These are phyloP conservation scores for Pseudocohnilembus persalinus DNA, from an alignment of 169 alveolate genomes.

Conservation along the genomic window DNA sequence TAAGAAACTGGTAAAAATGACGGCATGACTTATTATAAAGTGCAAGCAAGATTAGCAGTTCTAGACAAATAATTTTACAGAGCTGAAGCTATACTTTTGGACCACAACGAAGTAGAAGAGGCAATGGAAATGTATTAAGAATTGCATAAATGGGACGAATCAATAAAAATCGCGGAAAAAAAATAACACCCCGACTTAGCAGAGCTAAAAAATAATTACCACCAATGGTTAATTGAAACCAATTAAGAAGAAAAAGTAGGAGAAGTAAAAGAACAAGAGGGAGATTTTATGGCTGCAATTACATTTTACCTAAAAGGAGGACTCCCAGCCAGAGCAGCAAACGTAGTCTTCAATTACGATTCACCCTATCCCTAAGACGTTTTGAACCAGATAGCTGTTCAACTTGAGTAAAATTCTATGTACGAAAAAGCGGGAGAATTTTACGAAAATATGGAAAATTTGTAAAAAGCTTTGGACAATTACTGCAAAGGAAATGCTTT, in stretches of 20 bases:
- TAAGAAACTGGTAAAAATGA: constrained; percentile 57
- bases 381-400: constrained; percentile 81
- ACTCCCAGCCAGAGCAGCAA: constrained; percentile 92
- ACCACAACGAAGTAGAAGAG: constrained; percentile 89
- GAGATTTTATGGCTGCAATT: constrained; percentile 88
- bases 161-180: constrained; percentile 91
- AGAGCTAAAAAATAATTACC: constrained; percentile 86
- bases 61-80: constrained; percentile 88
- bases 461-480: constrained; percentile 82
- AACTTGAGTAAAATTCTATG: constrained; percentile 82
- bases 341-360: constrained; percentile 75
- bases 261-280: constrained; percentile 89
- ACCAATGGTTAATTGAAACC: constrained; percentile 87
- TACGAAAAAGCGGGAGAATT: constrained; percentile 93
- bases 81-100: constrained; percentile 91
- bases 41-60: constrained; percentile 88
- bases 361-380: constrained; percentile 72
- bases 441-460: constrained; percentile 88
- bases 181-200: constrained; percentile 88
- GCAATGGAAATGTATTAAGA: constrained; percentile 94
- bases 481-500: constrained; percentile 86
- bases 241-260: constrained; percentile 93
- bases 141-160: constrained; percentile 91
- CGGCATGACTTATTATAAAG: constrained; percentile 73
- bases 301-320: constrained; percentile 90